Evolutionary conservation across 2,329 filamentous ascomycete genomes (phyloP).

Genomic region (Colletotrichum gloeosporioides): DNA sequence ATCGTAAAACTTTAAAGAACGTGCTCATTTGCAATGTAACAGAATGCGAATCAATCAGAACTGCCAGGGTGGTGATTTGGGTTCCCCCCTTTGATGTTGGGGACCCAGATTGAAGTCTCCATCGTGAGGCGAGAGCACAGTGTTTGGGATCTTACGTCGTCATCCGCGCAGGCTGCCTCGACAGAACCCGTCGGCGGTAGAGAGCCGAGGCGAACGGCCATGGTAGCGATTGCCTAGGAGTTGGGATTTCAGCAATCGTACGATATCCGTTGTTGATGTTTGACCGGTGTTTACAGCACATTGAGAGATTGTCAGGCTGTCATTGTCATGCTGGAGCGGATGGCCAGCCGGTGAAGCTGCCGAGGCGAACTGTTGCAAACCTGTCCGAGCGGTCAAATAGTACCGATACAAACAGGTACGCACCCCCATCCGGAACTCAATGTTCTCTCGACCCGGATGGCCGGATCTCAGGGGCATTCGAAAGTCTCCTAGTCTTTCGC

Average conservation of each 20-base stretch:
- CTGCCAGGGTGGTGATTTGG: background rate
- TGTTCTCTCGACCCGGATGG: slow-evolving; percentile 21
- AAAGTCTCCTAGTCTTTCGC: slow-evolving; percentile 21
- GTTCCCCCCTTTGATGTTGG: background rate
- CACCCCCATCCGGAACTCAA: background rate
- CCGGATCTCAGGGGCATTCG: slow-evolving; percentile 21
- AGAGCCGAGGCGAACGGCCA: background rate
- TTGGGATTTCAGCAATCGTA: background rate
- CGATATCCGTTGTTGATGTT: background rate
- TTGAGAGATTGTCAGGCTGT: background rate
- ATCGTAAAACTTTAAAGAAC: background rate
- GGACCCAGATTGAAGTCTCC: background rate
- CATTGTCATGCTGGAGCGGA: background rate
- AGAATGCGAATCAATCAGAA: background rate
- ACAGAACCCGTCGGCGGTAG: background rate
- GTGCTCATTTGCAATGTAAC: background rate
- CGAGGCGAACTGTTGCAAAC: background rate
- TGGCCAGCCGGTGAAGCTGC: background rate
- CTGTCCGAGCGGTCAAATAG: background rate
- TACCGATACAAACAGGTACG: slow-evolving; percentile 13
- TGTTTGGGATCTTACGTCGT: background rate
- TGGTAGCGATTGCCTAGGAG: background rate
- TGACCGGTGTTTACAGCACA: background rate
- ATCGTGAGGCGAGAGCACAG: background rate
- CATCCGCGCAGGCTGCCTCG: background rate